Conservation (phyloP, 306 rosid species). For the Gastrolobium bilobum region DNA sequence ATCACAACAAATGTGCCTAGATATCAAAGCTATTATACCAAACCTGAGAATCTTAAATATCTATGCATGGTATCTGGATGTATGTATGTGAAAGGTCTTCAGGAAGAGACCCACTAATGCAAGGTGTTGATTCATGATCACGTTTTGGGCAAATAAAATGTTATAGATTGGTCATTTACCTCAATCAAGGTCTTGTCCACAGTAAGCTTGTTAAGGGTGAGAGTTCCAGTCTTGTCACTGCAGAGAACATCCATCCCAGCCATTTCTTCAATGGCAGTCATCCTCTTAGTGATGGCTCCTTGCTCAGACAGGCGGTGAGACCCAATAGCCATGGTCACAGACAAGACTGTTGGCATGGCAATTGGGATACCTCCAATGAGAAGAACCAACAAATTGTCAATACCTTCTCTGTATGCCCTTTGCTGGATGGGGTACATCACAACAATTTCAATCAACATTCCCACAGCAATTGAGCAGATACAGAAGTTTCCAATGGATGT, state of each 20-base stretch:
- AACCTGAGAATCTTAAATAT: constrained; percentile 4
- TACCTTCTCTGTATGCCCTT: constrained; percentile 86
- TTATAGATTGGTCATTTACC: constrained; percentile 54
- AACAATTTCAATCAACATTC: constrained; percentile 85
- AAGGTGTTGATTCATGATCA: background rate
- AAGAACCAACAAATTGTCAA: constrained; percentile 90
- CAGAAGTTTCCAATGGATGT: constrained; percentile 94
- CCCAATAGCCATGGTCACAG: constrained; percentile 97
- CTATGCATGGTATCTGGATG: background rate
- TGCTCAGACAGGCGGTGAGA: constrained; percentile 87
- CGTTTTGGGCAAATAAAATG: background rate
- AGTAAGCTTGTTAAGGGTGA: constrained; percentile 90
- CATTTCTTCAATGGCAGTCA: constrained; percentile 99
- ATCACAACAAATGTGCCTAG: background rate
- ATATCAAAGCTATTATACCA: background rate
- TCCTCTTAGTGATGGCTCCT: constrained; percentile 97
- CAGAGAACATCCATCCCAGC: constrained; percentile 97
- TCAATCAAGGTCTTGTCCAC: constrained; percentile 85
- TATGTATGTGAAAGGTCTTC: background rate
- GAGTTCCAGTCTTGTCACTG: constrained; percentile 98
- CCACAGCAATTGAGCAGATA: constrained; percentile 84
- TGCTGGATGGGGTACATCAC: constrained; percentile 84
- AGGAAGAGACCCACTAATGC: background rate
- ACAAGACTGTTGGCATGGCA: constrained; percentile 96
- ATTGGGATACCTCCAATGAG: constrained; percentile 97